phyloP scores from a whole-genome alignment of 2,329 filamentous ascomycete genomes.

The Epichloe elymi region DNA sequence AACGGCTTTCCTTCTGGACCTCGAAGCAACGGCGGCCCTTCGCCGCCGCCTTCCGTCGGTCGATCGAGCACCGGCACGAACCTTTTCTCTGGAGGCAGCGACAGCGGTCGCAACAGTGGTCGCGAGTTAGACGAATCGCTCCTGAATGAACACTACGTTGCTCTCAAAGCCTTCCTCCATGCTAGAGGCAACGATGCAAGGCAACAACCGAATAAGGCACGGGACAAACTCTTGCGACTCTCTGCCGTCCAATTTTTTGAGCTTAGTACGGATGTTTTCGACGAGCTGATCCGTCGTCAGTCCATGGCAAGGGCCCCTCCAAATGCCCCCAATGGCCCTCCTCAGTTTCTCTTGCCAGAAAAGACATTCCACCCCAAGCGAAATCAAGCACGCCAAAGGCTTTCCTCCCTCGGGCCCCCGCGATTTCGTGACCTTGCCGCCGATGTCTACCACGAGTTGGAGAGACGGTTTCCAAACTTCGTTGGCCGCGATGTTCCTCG shows the following conservation, averaged over 20 bases:
- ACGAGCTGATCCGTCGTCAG: constrained; percentile 83
- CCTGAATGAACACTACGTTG: constrained; percentile 67
- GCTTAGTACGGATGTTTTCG: constrained; percentile 92
- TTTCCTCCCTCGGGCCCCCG: constrained; percentile 75
- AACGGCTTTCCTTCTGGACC: constrained; percentile 45
- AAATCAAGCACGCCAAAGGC: constrained; percentile 92
- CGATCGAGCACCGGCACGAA: constrained; percentile 71
- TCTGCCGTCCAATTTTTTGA: constrained; percentile 95
- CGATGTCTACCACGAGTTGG: constrained; percentile 91
- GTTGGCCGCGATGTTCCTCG: constrained; percentile 55
- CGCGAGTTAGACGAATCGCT: constrained; percentile 49
- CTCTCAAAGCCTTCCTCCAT: constrained; percentile 67
- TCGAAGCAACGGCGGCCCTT: constrained; percentile 51
- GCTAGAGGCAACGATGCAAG: constrained; percentile 63
- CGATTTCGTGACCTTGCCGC: constrained; percentile 86
- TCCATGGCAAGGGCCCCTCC: constrained; percentile 42
- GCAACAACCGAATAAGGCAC: constrained; percentile 71
- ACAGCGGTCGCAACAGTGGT: constrained; percentile 45
- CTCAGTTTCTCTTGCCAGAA: constrained; percentile 69
- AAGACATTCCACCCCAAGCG: constrained; percentile 89
- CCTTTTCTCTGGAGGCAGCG: constrained; percentile 53
- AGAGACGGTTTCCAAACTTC: constrained; percentile 78
- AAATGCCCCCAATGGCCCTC: constrained; percentile 41
- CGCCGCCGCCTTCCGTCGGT: constrained; percentile 78
- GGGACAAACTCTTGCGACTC: constrained; percentile 84